A percentile compares a stretch with the other conserved stretches of the same genome.
These are phyloP conservation scores for Lactarius trivialis DNA, from an alignment of 768 basidiomycete species.

Conservation along the genomic window DNA sequence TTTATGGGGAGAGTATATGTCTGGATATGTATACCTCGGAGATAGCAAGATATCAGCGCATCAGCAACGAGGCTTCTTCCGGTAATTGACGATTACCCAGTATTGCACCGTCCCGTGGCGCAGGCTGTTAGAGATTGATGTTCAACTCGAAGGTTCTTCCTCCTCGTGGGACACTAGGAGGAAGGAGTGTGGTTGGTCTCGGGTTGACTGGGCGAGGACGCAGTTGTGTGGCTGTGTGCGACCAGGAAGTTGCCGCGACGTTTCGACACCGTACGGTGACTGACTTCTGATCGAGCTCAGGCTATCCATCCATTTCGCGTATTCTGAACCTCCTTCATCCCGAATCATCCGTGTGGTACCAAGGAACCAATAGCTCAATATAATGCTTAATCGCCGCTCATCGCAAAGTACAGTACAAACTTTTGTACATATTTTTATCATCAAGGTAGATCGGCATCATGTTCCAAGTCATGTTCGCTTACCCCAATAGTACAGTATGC, in stretches of 20 bases:
- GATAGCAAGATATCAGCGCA: no score
- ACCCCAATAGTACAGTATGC: no score
- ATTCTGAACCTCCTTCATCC: no score
- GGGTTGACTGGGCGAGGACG: neutral
- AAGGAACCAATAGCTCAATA: neutral
- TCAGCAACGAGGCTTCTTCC: neutral
- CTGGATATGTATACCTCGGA: neutral
- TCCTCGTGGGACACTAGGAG: neutral
- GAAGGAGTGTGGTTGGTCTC: neutral
- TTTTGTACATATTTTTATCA: neutral
- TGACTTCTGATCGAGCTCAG: neutral
- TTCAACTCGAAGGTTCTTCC: neutral
- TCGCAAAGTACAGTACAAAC: no score
- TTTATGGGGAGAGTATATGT: neutral
- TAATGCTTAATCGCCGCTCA: no score
- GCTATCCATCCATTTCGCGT: neutral
- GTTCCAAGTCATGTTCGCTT: no score
- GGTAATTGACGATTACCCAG: neutral
- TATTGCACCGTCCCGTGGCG: no score
- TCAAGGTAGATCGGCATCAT: neutral
- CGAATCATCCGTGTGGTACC: neutral
- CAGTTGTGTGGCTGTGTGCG: neutral
- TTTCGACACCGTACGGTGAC: neutral
- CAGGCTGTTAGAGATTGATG: no score
- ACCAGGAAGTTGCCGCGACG: neutral